Conservation (phyloP, 2,329 filamentous ascomycete species). For the Myriangium duriaei region DNA sequence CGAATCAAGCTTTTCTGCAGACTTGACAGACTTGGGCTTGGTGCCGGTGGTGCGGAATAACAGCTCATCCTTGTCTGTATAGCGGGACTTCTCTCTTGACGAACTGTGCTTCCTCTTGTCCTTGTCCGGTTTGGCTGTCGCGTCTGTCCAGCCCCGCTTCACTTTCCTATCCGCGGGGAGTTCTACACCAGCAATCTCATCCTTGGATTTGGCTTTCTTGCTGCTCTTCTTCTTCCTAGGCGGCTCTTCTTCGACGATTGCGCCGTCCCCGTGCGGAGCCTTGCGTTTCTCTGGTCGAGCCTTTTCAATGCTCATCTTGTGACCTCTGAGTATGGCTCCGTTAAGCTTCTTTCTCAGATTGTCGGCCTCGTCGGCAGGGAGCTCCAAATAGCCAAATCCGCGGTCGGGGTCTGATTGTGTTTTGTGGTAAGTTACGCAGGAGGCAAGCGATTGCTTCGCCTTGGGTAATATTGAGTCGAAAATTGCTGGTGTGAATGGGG, state of each 20-base stretch:
- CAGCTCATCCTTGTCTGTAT: slow-evolving; percentile 63
- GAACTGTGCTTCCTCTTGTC: slow-evolving; percentile 41
- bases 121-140: slow-evolving; percentile 18
- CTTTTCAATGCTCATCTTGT: slow-evolving; percentile 72
- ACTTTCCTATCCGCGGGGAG: slow-evolving; percentile 64
- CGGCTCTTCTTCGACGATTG: slow-evolving; percentile 21
- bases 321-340: slow-evolving; percentile 70
- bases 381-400: slow-evolving; percentile 78
- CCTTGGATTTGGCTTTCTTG: slow-evolving; percentile 39
- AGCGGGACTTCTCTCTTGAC: slow-evolving; percentile 56
- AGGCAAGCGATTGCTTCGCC: slow-evolving; percentile 51
- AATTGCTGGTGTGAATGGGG: slow-evolving; percentile 67
- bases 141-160: slow-evolving; percentile 79
- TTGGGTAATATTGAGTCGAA: slow-evolving; percentile 59
- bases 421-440: slow-evolving; percentile 77
- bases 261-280: slow-evolving; percentile 22
- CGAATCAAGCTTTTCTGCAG: slow-evolving; percentile 35
- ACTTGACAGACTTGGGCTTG: slow-evolving; percentile 45
- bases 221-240: slow-evolving; percentile 37
- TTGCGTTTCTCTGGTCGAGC: slow-evolving; percentile 54
- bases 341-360: slow-evolving; percentile 85
- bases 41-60: slow-evolving; percentile 66
- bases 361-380: slow-evolving; percentile 72
- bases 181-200: slow-evolving; percentile 54
- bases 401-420: slow-evolving; percentile 82